Conservation (phyloP, 257 asterid genomes). For the Solanum megistacrolobum region DNA sequence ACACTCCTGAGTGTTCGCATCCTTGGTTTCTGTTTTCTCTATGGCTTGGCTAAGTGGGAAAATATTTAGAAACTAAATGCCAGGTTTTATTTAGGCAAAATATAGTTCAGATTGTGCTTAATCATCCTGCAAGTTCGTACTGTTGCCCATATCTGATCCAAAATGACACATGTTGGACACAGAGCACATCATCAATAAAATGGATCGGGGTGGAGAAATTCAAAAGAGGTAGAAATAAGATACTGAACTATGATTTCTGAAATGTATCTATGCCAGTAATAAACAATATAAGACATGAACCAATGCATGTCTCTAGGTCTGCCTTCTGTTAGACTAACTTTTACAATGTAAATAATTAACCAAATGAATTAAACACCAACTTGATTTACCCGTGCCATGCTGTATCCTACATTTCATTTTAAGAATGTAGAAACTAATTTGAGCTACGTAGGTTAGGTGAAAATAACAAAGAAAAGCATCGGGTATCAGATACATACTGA, state of each 20-base stretch:
- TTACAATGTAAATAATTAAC: not conserved
- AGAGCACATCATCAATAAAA: not conserved
- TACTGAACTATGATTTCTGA: not conserved
- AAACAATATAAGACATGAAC: not conserved
- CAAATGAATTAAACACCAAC: not conserved
- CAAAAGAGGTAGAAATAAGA: not conserved
- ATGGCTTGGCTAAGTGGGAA: not conserved
- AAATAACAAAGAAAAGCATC: not conserved
- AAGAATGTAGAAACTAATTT: not conserved
- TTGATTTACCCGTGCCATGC: not conserved
- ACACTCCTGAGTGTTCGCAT: not conserved
- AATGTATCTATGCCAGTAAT: not conserved
- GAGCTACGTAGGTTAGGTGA: not conserved
- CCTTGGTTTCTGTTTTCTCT: not conserved
- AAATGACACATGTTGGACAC: not conserved
- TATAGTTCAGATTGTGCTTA: not conserved
- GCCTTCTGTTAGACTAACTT: not conserved
- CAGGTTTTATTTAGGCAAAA: not conserved
- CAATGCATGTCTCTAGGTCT: not conserved
- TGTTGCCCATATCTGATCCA: not conserved
- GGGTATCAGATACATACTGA: conserved; percentile 54
- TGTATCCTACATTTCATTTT: not conserved
- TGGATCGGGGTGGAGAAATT: not conserved
- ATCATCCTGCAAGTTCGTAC: not conserved
- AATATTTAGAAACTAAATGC: not conserved